Evolutionary conservation across 2,329 filamentous ascomycete species (phyloP), one percentile per base, ranked within the genome.

Genomic region (Shiraia sp.): DNA sequence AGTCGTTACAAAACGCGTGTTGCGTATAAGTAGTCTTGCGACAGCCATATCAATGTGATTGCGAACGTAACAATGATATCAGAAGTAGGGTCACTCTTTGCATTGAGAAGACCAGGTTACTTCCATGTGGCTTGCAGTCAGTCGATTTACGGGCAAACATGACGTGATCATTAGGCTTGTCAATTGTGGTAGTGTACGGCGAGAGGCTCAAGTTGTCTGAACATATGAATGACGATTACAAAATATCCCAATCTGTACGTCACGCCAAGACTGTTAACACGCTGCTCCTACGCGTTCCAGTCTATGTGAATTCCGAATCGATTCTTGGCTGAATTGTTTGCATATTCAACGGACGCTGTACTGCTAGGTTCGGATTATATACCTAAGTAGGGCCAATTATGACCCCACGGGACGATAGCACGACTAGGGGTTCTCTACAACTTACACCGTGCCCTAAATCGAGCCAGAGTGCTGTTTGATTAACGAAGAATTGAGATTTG

Each of bases 151-250:
- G 30, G 42, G 45, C 42, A 32, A 53, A 27, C 45, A 57, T 59
- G 55, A 57, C 55, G 55, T 56, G 43, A 43, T 40, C 17, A 41
- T 30, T 17, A 24, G 42, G 40, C 43, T 40, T 46, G 24, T n/a
- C n/a, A n/a, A n/a, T n/a, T n/a, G n/a, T n/a, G n/a, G 37, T 37
- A 32, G n/a, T 35, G 32, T 45, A 39, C 23, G 37, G 37, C 41
- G 40, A 42, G 34, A 37, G 43, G 36, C 40, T 45, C 49, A 44
- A 45, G 28, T 27, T 28, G 44, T 50, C 40, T 45, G 50, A 33
- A 43, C 43, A 47, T 50, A 59, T 54, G 47, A 35, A 59, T 59
- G 56, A 59, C 56, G 56, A 54, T 39, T 45, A 42, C 32, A 36
- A 36, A 36, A 51, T 49, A 46, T 45, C 41, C 39, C 46, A 32